These are phyloP conservation scores for Epichloe gansuensis DNA, from an alignment of 2,329 filamentous ascomycete species.

Conservation along the genomic window DNA sequence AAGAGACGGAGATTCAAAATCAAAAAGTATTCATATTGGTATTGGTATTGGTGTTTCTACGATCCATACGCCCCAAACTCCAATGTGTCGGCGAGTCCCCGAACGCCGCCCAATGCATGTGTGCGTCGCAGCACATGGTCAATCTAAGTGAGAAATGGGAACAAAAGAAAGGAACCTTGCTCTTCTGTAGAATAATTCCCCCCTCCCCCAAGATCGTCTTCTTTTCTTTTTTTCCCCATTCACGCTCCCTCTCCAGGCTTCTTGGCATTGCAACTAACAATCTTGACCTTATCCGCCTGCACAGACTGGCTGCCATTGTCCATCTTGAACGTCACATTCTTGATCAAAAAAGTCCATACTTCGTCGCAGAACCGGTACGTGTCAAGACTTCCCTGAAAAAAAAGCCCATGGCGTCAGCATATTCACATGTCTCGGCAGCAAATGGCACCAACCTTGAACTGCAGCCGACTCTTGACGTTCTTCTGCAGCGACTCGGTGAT, in stretches of 20 bases:
- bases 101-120: slow-evolving; percentile 11
- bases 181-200: background rate
- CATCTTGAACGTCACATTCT: slow-evolving; percentile 98
- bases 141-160: no score
- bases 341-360: slow-evolving; percentile 98
- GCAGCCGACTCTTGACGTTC: slow-evolving; percentile 80
- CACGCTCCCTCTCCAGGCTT: slow-evolving; percentile 30
- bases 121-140: no score
- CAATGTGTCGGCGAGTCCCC: background rate
- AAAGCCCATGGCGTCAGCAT: background rate
- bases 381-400: slow-evolving; percentile 79
- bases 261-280: slow-evolving; percentile 95
- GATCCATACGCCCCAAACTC: background rate
- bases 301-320: slow-evolving; percentile 65
- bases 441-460: slow-evolving; percentile 66
- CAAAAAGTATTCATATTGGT: no score
- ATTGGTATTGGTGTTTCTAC: no score
- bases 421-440: background rate
- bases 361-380: slow-evolving; percentile 99
- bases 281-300: slow-evolving; percentile 87
- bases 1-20: no score
- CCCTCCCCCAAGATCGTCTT: background rate
- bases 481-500: slow-evolving; percentile 86
- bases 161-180: no score
- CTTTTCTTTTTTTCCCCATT: background rate